Evolutionary conservation across 1,284 basidiomycete species (phyloP), one percentile per base, ranked within the genome.

Genomic region (Peniophora sp.): DNA sequence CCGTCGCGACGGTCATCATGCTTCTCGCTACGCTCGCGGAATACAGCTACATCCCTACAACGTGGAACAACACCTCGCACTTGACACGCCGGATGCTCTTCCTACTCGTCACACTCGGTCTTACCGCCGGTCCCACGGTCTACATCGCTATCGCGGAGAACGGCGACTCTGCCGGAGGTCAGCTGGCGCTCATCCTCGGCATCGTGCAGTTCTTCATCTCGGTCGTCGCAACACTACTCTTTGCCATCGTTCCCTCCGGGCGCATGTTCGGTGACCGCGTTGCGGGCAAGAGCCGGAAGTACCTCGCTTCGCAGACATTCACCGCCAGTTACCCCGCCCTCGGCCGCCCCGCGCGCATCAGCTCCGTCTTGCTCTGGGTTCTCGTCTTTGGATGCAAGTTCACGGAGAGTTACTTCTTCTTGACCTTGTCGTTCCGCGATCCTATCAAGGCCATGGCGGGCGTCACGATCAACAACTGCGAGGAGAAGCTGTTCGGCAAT

Each of bases 51-150:
- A 94, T 97, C 64, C 94, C 94, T 1, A 91, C 92, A 2, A 96
- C 91, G 20, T 97, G 94, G 94, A 96, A 95, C 69, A 97, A 96
- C 71, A 91, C 93, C 12, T 93, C 92, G 3, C 93, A 97, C 64
- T 83, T 97, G 47, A 85, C 89, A 1, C 85, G 92, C 48, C 85
- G 94, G 3, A 73, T 96, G 17, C 59, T 92, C 43, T 95, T 96
- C 76, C 75, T 97, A 47, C 61, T 86, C 46, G 75, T 97, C 66
- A 89, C 88, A 22, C 83, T 97, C 47, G 92, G 75, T 48, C 74
- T 92, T 54, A 96, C 92, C 14, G 81, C 80, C 57, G 94, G 88
- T 34, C 94, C 94, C 3, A 95, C 93, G 1, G 80, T 97, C 67
- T 97, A 96, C 69, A 83, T 97, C 60, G 88, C 85, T 48, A 83